Base-by-base conservation (phyloP, 2,329 filamentous ascomycete genomes). In the Phyllosticta ampelicida region DNA sequence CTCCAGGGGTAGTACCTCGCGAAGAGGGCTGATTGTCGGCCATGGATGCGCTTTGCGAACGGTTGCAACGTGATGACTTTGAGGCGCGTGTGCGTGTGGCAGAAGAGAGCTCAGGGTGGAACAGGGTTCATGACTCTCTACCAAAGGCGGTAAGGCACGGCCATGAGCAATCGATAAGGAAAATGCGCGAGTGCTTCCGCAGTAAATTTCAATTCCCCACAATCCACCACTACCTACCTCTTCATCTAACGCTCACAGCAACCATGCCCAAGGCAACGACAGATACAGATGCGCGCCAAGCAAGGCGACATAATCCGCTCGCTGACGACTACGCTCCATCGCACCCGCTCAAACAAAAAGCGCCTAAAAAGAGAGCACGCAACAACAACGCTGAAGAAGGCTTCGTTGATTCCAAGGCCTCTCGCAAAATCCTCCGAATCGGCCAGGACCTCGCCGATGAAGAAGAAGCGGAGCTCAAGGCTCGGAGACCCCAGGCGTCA, bases 361-460 rank as follows among this genome's bases (percentile, higher is more conserved):
- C 70, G 1, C 79, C 83, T 28, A 85, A 85, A 64, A 89, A 76
- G 63, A 87, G 84, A 72, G 70, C 70, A 54, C 67, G 73, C 44
- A 72, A 78, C 54, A 81, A 82, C 60, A 80, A 84, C 30, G 78
- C 81, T 29, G 78, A 80, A 9, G 80, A 82, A 61, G 83, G 87
- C 61, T 97, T 87, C 67, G 84, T 99, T 61, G 91, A 96, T 71
- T 85, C 90, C 60, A 91, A 89, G 70, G 85, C 91, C 18, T 96
- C 92, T 59, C 82, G 86, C 65, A 90, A 89, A 67, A 99, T 99
- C 70, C 71, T 99, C 61, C 84, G 87, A 64, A 89, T 97, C 66
- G 92, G 92, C 58, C 87, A 91, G 66, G 89, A 96, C 68, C 78
- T 99, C 13, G 86, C 84, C 13, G 89, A 94, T 49, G 92, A 97